A percentile compares a stretch with the other conserved stretches of the same genome.
Evolutionary conservation across 2,329 filamentous ascomycete genomes (phyloP).

Genomic region (Ascochyta clinopodiicola): DNA sequence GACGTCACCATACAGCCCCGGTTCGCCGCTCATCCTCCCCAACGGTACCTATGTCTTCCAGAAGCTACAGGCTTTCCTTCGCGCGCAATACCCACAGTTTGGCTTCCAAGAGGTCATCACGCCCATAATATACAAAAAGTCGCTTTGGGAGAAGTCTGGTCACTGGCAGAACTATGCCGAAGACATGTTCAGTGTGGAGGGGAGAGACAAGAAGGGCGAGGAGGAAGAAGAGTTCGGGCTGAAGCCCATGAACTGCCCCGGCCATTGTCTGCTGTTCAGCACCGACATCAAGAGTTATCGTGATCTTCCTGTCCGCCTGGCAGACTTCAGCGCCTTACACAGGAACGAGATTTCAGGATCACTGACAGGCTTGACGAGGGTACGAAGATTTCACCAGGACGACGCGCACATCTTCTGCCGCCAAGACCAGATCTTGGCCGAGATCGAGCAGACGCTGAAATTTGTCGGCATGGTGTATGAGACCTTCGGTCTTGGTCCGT

Average conservation of each 20-base stretch:
- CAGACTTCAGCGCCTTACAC: conserved; percentile 87
- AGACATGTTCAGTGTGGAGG: conserved; percentile 85
- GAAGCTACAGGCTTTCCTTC: conserved; percentile 79
- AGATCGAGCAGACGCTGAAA: conserved; percentile 75
- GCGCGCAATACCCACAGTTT: conserved; percentile 82
- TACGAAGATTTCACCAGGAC: conserved; percentile 87
- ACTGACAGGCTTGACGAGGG: conserved; percentile 80
- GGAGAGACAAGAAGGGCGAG: conserved; percentile 56
- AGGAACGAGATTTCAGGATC: conserved; percentile 85
- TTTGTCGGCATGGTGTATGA: conserved; percentile 77
- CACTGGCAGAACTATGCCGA: conserved; percentile 90
- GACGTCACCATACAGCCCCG: conserved; percentile 79
- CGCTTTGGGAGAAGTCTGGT: conserved; percentile 83
- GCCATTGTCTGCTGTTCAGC: conserved; percentile 84
- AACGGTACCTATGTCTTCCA: conserved; percentile 85
- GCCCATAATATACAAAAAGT: conserved; percentile 88
- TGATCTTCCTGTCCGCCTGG: conserved; percentile 82
- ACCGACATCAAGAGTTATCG: conserved; percentile 76
- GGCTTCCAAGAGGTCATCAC: conserved; percentile 90
- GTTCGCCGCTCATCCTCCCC: conserved; percentile 83
- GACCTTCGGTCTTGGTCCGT: conserved; percentile 73
- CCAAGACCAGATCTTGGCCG: conserved; percentile 73
- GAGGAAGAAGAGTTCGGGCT: conserved; percentile 79
- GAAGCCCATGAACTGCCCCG: conserved; percentile 94
- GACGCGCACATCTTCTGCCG: conserved; percentile 91